Evolutionary conservation across 2,329 filamentous ascomycete species (phyloP), one percentile per base, ranked within the genome.

Genomic region (Drechslerella coelobrocha): DNA sequence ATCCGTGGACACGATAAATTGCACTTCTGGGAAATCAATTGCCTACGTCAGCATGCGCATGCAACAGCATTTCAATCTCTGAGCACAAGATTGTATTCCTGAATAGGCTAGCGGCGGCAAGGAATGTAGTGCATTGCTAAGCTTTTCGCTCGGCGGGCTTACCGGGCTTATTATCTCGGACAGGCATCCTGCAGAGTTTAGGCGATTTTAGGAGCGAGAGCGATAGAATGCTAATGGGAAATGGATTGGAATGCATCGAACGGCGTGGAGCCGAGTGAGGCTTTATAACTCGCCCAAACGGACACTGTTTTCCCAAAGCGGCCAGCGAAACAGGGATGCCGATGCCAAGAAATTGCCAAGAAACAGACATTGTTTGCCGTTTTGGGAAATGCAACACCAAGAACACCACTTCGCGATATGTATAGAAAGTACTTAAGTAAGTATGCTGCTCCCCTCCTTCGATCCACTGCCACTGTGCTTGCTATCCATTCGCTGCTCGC

Each of bases 1-100:
- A 17, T 73, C 73, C 0, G 75, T 78, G 7, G 77, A 75, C 1
- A 78, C 73, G 27, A 79, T 76, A 61, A 79, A 79, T 6, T 73
- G 73, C 34, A 79, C 59, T 5, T 68, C 47, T 21, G 17, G 6
- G 3, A 2, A 12, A 34, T 34, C 29, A 34, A 34, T 10, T 2
- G 12, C 17, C 2, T 14, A 24, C 19, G 17, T 19, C 34, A 14
- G 37, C 21, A 47, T 56, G 53, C 53, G 31, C 23, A 27, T 56
- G 31, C 37, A 17, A 29, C 19, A 37, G 59, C 43, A 61, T 4
- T 24, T 17, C 47, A 7, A 37, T 8, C 2, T 29, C n/a, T n/a
- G 21, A 50, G 39, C 3, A 8, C 29, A 45, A 68, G 60, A 68
- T 68, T 51, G 50, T 61, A 55, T 55, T 61, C 55, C 51, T 21